Evolutionary conservation across 2,329 filamentous ascomycete species (phyloP), one percentile per base, ranked within the genome.

Genomic region (Diaporthe amygdali): DNA sequence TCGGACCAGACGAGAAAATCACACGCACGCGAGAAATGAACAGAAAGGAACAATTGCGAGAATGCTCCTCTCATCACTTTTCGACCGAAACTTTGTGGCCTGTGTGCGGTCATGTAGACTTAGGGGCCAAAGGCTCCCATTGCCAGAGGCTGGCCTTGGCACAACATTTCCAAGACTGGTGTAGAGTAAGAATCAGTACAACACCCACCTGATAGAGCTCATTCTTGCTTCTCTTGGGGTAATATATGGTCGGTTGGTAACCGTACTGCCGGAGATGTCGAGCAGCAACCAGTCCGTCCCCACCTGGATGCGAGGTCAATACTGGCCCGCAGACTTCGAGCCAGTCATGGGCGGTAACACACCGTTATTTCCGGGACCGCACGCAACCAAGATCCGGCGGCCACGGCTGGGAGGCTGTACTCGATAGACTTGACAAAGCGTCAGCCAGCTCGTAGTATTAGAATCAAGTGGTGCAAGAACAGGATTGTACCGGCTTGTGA

Each of bases 251-350:
- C 4, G 96, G 95, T 30, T 89, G 89, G 82, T 98, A 99, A 73
- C 96, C 96, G 80, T 97, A 98, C 79, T 97, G 93, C 79, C 90
- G 91, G 6, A 99, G 88, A 82, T 99, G 96, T 32, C 96, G 91
- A 67, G 96, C 96, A 59, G 96, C 95, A 34, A 99, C 96, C 3
- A 99, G 89, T 2, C 96, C 96, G 81, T 99, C 96, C 46, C 96
- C 96, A 73, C 96, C 94, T 95, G 67, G 39, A 52, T 88, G 88
- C 66, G 32, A 20, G 47, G 32, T 69, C 44, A 55, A 27, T 68
- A 37, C 52, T 32, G 68, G 64, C 73, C 20, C 56, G 47, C 37
- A 68, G 10, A 34, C 30, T 67, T 30, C 37, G 61, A 69, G 68
- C n/a, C 39, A 8, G 22, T n/a, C 20, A 34, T 8, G 8, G 22